These are phyloP conservation scores for Ogataea paradorogensis DNA, from an alignment of 805 yeast genomes.

Conservation along the genomic window DNA sequence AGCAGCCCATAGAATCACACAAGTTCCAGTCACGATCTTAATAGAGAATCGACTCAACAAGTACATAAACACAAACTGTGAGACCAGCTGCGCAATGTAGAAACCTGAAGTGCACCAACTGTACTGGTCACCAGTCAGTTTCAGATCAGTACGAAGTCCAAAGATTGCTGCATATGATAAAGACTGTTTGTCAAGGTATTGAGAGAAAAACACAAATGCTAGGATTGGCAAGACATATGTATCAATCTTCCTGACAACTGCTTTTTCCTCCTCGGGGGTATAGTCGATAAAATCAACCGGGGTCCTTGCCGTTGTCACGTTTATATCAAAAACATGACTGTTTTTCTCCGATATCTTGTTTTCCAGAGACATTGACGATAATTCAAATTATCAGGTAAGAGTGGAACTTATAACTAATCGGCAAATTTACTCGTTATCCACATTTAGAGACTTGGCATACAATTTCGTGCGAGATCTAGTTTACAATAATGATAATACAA, in stretches of 20 bases:
- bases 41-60: conserved; percentile 51
- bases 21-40: conserved; percentile 45
- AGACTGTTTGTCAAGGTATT: conserved; percentile 40
- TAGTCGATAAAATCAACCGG: conserved; percentile 12
- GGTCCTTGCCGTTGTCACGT: not conserved
- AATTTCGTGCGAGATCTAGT: too few species aligned
- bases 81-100: conserved; percentile 44
- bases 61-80: conserved; percentile 42
- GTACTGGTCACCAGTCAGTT: conserved; percentile 33
- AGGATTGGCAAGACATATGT: conserved; percentile 33
- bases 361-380: not conserved
- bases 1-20: conserved; percentile 48
- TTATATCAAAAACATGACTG: not conserved
- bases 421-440: too few species aligned
- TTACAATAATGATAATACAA: too few species aligned
- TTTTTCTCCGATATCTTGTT: not conserved
- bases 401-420: too few species aligned
- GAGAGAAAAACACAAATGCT: conserved; percentile 32
- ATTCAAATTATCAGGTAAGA: too few species aligned
- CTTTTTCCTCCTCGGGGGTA: conserved; percentile 15
- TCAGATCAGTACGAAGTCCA: conserved; percentile 35
- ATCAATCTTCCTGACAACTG: conserved; percentile 20
- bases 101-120: conserved; percentile 46
- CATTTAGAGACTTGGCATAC: too few species aligned
- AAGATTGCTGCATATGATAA: conserved; percentile 38